These are phyloP conservation scores for Neonectria ditissima DNA, from an alignment of 2,329 filamentous ascomycete genomes.

Conservation along the genomic window DNA sequence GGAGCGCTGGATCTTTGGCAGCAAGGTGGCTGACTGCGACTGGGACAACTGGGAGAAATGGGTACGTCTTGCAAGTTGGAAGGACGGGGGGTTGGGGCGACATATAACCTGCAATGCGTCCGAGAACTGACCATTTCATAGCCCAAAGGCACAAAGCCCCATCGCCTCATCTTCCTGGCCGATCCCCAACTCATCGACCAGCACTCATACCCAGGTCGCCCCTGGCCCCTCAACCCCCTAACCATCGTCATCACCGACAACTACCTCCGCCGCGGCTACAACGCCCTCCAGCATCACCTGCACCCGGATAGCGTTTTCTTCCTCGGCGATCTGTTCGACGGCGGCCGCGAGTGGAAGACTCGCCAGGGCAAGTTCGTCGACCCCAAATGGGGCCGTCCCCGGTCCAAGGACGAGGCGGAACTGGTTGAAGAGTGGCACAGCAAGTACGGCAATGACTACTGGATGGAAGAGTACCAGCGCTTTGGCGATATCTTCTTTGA, in stretches of 20 bases:
- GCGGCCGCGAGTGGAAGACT: conserved; percentile 94
- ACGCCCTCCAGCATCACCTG: conserved; percentile 78
- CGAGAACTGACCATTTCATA: conserved; percentile 53
- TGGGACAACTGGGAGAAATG: conserved; percentile 95
- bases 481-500: conserved; percentile 89
- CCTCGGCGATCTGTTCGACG: conserved; percentile 94
- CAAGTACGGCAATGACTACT: conserved; percentile 84
- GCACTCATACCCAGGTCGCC: conserved; percentile 90
- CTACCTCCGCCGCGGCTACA: conserved; percentile 87
- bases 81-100: neutral
- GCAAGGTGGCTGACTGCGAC: conserved; percentile 76
- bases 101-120: neutral
- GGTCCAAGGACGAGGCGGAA: conserved; percentile 64
- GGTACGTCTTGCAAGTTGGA: conserved; percentile 66
- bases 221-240: conserved; percentile 67
- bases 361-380: conserved; percentile 69
- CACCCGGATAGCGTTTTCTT: conserved; percentile 92
- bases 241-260: conserved; percentile 80
- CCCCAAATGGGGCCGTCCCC: conserved; percentile 66
- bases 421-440: conserved; percentile 75
- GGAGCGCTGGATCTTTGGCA: conserved; percentile 81
- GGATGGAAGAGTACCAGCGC: conserved; percentile 86
- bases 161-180: conserved; percentile 85
- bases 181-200: conserved; percentile 94
- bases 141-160: conserved; percentile 82